Conservation (phyloP, 139 green algal genomes). For the Gonium pectorale region DNA sequence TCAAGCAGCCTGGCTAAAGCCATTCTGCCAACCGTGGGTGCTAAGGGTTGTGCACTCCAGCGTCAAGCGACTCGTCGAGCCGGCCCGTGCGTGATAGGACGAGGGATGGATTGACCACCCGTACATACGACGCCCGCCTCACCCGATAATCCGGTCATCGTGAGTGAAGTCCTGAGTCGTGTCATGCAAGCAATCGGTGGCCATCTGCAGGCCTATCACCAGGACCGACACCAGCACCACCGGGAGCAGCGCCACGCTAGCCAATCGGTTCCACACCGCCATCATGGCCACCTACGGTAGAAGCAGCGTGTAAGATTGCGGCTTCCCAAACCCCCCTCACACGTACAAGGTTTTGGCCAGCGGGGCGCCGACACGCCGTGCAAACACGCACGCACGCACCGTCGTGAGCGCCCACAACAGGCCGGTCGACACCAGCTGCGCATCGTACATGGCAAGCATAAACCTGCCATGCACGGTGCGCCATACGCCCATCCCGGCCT, state of each 20-base stretch:
- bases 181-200: conserved; percentile 3
- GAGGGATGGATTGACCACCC: background rate
- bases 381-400: background rate
- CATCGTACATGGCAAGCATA: conserved; percentile 25
- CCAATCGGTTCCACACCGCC: background rate
- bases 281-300: background rate
- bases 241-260: conserved; percentile 1
- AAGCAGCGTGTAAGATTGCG: background rate
- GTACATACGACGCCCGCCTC: background rate
- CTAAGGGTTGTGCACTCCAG: background rate
- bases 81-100: background rate
- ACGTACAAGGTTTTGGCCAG: background rate
- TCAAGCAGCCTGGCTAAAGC: no score
- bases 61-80: no score
- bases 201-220: conserved; percentile 13
- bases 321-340: no score
- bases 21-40: no score
- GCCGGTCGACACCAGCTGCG: background rate
- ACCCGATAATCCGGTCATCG: conserved; percentile 35
- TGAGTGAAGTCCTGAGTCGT: background rate
- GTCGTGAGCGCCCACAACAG: conserved; percentile 5
- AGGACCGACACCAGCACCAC: conserved; percentile 20
- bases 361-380: no score
- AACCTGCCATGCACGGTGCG: background rate
- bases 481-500: background rate